Conservation (phyloP, 371 early-diverging fungal species). For the Circinella minor region DNA sequence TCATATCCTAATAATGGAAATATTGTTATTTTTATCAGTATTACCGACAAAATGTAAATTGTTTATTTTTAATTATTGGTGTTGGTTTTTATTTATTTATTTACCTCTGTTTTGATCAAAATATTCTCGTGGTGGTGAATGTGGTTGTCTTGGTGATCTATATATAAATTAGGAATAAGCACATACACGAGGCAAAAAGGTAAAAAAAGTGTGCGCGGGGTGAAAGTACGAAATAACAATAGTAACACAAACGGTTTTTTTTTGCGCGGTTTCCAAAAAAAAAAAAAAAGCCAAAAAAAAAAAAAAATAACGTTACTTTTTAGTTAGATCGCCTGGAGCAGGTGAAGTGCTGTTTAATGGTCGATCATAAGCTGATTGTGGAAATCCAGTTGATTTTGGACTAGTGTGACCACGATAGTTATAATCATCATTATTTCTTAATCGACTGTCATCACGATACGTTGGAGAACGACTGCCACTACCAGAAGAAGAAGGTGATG, state of each 20-base stretch:
- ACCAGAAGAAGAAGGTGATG: background rate
- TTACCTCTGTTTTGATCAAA: conserved; percentile 16
- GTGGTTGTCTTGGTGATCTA: conserved; percentile 1
- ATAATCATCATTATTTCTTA: conserved; percentile 1
- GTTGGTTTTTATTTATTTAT: background rate
- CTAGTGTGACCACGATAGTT: conserved; percentile 7
- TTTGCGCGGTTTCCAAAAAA: background rate
- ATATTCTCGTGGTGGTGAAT: conserved; percentile 14
- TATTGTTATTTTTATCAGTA: background rate
- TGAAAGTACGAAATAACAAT: too few relatives aligned
- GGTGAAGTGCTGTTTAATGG: conserved; percentile 48
- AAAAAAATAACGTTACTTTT: conserved; percentile 1
- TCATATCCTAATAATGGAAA: conserved; percentile 4
- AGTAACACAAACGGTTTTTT: too few relatives aligned
- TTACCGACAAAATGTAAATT: background rate
- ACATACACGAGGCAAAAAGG: too few relatives aligned
- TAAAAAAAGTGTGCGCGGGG: too few relatives aligned
- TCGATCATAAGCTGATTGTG: conserved; percentile 18
- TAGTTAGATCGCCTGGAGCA: conserved; percentile 26
- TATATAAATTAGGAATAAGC: background rate
- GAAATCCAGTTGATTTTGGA: conserved; percentile 17
- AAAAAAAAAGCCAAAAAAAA: background rate
- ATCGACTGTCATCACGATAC: conserved; percentile 16
- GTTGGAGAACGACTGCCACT: conserved; percentile 9
- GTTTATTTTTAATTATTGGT: background rate